These are phyloP conservation scores for Noccaea caerulescens DNA, from an alignment of 345 rosid genomes.

Conservation along the genomic window DNA sequence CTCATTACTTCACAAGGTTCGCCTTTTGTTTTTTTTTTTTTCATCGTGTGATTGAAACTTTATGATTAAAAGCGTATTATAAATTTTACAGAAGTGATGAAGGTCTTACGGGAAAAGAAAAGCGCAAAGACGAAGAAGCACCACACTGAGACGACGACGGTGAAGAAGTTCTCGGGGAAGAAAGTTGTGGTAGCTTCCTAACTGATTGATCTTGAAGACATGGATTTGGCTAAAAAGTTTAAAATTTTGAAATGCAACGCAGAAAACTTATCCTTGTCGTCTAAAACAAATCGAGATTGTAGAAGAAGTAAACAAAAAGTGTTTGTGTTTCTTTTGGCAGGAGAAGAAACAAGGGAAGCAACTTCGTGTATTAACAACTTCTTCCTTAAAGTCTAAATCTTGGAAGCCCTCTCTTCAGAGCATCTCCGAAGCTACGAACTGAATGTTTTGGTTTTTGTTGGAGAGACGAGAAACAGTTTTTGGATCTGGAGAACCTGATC, in stretches of 20 bases:
- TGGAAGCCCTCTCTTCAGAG: constrained; percentile 88
- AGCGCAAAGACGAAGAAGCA: constrained; percentile 66
- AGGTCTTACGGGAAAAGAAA: constrained; percentile 79
- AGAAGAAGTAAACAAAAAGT: not conserved
- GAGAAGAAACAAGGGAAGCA: constrained; percentile 54
- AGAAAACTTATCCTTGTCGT: not conserved
- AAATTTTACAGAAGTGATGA: constrained; percentile 66
- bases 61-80: not conserved
- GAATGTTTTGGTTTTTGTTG: constrained; percentile 32
- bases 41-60: not conserved
- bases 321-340: constrained; percentile 35
- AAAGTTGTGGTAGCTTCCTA: constrained; percentile 42
- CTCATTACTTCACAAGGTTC: constrained; percentile 86
- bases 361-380: constrained; percentile 46
- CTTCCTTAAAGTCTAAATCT: constrained; percentile 53
- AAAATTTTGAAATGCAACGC: not conserved
- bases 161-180: constrained; percentile 46
- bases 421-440: constrained; percentile 73
- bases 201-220: constrained; percentile 32
- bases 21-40: not conserved
- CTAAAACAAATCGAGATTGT: not conserved
- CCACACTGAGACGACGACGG: constrained; percentile 45
- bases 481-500: constrained; percentile 18
- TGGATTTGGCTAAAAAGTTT: not conserved
- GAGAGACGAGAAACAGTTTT: constrained; percentile 5